Conservation (phyloP, 2,329 filamentous ascomycete genomes). For the Ceratocystis albifundus region DNA sequence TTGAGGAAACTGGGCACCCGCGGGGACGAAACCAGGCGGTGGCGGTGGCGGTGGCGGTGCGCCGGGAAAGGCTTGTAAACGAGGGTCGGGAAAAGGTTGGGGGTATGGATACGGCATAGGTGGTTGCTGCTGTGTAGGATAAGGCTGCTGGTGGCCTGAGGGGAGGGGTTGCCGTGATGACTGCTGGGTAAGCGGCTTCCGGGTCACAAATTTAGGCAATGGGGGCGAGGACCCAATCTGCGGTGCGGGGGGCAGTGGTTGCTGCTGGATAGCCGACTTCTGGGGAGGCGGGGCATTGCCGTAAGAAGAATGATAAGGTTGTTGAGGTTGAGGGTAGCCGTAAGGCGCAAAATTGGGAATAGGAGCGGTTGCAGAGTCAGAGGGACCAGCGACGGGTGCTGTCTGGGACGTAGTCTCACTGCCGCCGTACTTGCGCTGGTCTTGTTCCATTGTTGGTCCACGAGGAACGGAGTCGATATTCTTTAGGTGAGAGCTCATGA, state of each 20-base stretch:
- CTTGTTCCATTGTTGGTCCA: background rate
- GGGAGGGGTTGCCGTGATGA: slow-evolving; percentile 20
- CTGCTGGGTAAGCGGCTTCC: slow-evolving; percentile 15
- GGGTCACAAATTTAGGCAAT: slow-evolving; percentile 10
- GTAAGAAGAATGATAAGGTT: background rate
- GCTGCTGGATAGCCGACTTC: slow-evolving; percentile 14
- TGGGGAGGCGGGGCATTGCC: slow-evolving; percentile 8
- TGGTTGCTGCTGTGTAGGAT: slow-evolving; percentile 19
- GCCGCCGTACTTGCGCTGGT: slow-evolving; percentile 9
- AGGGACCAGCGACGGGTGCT: slow-evolving; percentile 4
- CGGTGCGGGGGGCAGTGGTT: slow-evolving; percentile 20
- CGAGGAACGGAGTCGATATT: slow-evolving; percentile 16
- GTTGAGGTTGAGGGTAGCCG: slow-evolving; percentile 4
- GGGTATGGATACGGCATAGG: slow-evolving; percentile 24
- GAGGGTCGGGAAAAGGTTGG: slow-evolving; percentile 17
- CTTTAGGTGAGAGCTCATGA: slow-evolving; percentile 18
- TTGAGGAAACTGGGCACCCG: slow-evolving; percentile 16
- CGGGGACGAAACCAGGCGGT: slow-evolving; percentile 6
- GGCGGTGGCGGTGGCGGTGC: background rate
- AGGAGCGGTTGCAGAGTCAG: background rate
- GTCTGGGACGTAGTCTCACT: slow-evolving; percentile 7
- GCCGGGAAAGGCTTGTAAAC: slow-evolving; percentile 22
- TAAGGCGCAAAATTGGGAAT: slow-evolving; percentile 14
- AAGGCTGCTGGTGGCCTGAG: background rate
- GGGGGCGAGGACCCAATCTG: slow-evolving; percentile 21